Conservation (phyloP, 208 protist genomes). For the Leishmania guyanensis region DNA sequence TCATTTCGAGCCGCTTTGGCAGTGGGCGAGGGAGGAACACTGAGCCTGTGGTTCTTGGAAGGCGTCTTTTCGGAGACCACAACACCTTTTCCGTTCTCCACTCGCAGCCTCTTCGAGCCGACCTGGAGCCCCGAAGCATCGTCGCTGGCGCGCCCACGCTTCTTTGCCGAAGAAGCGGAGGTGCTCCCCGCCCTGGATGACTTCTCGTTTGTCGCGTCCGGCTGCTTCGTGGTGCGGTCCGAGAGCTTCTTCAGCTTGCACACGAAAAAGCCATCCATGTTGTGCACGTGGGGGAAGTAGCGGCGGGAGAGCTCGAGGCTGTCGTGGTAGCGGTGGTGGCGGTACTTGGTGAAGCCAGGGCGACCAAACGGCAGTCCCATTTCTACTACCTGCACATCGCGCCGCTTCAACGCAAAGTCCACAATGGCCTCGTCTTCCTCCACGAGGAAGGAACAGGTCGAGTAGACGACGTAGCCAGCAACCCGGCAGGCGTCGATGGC, state of each 20-base stretch:
- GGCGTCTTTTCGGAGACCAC: conserved; percentile 5
- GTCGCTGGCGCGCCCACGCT: neutral
- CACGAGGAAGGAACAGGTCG: conserved; percentile 97
- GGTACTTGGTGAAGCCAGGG: conserved; percentile 91
- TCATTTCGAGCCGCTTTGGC: neutral
- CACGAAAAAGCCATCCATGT: conserved; percentile 99
- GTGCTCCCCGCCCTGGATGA: neutral
- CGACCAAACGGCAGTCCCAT: conserved; percentile 95
- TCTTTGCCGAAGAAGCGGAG: neutral
- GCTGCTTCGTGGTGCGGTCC: conserved; percentile 25
- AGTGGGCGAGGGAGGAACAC: conserved; percentile 36
- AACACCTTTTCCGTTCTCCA: conserved; percentile 17
- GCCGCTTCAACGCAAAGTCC: conserved; percentile 95
- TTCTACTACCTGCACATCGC: conserved; percentile 94
- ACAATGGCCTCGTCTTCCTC: conserved; percentile 99
- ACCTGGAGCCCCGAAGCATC: neutral
- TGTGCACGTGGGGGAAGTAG: conserved; percentile 99
- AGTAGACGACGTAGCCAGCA: conserved; percentile 98
- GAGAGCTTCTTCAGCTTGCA: conserved; percentile 97
- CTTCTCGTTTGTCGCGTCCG: neutral
- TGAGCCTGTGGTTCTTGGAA: conserved; percentile 27
- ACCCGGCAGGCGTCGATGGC: conserved; percentile 97
- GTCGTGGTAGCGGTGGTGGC: conserved; percentile 80
- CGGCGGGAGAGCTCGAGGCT: conserved; percentile 67
- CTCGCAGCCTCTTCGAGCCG: conserved; percentile 17